A percentile compares a stretch with the other conserved stretches of the same genome.
phyloP scores from a whole-genome alignment of 306 rosid species.

The Neltuma alba region DNA sequence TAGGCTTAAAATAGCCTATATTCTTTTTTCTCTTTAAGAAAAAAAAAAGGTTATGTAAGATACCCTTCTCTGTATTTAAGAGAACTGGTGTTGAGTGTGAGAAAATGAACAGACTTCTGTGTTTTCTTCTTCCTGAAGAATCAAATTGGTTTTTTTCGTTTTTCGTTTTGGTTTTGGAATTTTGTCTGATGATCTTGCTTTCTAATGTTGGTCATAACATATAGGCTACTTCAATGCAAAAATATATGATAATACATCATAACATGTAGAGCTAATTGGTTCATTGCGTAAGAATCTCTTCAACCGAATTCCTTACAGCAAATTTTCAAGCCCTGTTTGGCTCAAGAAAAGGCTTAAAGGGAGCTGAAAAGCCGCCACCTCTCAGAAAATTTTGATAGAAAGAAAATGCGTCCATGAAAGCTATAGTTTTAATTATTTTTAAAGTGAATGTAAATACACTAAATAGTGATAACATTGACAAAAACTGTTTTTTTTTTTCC shows the following conservation, averaged over 20 bases:
- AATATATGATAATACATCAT: neutral
- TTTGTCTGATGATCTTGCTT: neutral
- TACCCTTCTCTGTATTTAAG: neutral
- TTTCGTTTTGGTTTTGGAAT: too few relatives aligned
- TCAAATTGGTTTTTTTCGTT: neutral
- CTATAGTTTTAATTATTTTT: too few relatives aligned
- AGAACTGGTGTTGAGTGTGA: neutral
- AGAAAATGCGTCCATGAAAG: too few relatives aligned
- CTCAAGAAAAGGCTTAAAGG: too few relatives aligned
- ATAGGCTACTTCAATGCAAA: neutral
- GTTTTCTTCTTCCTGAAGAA: neutral
- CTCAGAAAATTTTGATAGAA: too few relatives aligned
- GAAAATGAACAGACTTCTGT: neutral
- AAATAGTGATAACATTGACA: too few relatives aligned
- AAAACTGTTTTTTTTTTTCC: too few relatives aligned
- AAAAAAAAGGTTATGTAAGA: neutral
- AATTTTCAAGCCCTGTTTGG: too few relatives aligned
- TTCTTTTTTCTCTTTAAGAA: neutral
- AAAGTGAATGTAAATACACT: too few relatives aligned
- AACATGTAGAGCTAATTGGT: neutral
- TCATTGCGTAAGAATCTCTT: neutral
- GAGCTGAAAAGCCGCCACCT: too few relatives aligned
- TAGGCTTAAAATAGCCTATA: neutral
- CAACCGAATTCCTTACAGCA: too few relatives aligned
- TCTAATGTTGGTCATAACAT: neutral